Evolutionary conservation across 1,139 yeast genomes (phyloP), one percentile per base, ranked within the genome.

Genomic region (Zhuliangozyma blackwelliae): DNA sequence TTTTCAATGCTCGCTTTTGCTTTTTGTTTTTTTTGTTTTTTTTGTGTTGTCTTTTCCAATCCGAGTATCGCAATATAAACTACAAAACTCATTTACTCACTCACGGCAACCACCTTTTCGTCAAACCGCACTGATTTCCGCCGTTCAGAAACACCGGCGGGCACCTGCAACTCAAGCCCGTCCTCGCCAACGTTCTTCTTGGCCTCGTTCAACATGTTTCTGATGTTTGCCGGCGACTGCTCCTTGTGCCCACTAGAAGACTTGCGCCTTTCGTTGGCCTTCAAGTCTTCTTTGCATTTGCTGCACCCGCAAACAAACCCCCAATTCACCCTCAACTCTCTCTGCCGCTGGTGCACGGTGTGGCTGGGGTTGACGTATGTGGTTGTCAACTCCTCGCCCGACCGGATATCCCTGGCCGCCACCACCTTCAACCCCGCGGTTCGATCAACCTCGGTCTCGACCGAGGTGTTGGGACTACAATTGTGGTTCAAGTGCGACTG

Each of bases 401-500:
- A 65, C 37, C 61, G 61, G 31, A 87, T 79, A 36, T 76, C 78
- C 35, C 77, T 65, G 19, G 69, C 65, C 0, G 95, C 88, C 41
- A 52, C 61, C 0, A 84, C 80, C 48, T 72, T 77, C 43, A 86
- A 65, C 5, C 85, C 84, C 8, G 65, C 68, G 3, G 68, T 61
- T 33, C 75, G 65, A 28, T 72, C 67, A 8, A 61, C 61, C 16
- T 72, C 66, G 0, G 64, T 55, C 36, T 76, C 71, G 22, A 79
- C 83, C 26, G 71, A 65, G 3, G 79, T 79, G 49, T 81, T 85
- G 1, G 94, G 92, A 34, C 72, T 78, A 63, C 96, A 87, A 44
- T 71, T 72, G 54, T 87, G 96, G 51, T 86, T 86, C 50, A 86
- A 63, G 50, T 83, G 87, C 1, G 92, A 79, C 45, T 82, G 86